phyloP scores from a whole-genome alignment of 768 basidiomycete species.

The Russula griseocarnosa region DNA sequence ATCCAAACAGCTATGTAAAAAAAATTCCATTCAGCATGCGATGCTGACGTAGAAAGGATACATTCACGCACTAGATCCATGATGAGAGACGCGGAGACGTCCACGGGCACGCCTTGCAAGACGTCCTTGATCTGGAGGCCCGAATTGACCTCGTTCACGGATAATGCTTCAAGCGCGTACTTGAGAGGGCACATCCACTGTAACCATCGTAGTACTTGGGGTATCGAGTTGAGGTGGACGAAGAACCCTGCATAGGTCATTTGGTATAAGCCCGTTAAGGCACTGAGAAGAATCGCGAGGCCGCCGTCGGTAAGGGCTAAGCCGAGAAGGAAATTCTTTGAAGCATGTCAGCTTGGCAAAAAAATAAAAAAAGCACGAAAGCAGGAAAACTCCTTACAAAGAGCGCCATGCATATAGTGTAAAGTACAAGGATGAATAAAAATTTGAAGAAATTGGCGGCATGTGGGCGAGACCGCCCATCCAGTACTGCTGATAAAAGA shows the following conservation, averaged over 20 bases:
- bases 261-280: conserved; percentile 68
- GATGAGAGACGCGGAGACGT: conserved; percentile 76
- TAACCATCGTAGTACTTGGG: conserved; percentile 89
- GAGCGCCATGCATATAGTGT: conserved; percentile 79
- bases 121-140: conserved; percentile 83
- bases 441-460: conserved; percentile 93
- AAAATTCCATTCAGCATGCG: conserved; percentile 6
- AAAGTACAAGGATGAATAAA: conserved; percentile 82
- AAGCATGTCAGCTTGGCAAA: neutral
- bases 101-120: conserved; percentile 75
- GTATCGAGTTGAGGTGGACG: conserved; percentile 79
- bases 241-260: conserved; percentile 94
- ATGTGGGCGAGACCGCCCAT: conserved; percentile 85
- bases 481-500: conserved; percentile 64
- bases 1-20: conserved; percentile 70
- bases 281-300: conserved; percentile 84
- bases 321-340: conserved; percentile 85
- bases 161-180: conserved; percentile 77
- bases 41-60: neutral
- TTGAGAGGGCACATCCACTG: conserved; percentile 88
- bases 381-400: conserved; percentile 46
- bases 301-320: conserved; percentile 81
- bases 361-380: neutral
- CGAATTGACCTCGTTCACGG: conserved; percentile 88
- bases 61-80: conserved; percentile 66